Percentiles rank a stretch among this genome's conserved stretches.
Conservation (phyloP, 1,139 yeast species). For the Lodderomyces parapsilosis region DNA sequence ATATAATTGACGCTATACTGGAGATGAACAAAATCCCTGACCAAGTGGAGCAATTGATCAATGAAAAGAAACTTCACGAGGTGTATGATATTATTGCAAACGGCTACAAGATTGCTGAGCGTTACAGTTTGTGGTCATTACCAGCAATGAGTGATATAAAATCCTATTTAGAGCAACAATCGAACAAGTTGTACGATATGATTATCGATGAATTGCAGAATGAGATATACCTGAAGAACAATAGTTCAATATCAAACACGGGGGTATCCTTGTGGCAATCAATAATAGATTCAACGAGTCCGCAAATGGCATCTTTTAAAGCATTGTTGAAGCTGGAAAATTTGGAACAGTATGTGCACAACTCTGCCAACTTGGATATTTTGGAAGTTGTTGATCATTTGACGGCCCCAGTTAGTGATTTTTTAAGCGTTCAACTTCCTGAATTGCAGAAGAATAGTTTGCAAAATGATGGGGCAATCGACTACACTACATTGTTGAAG, state of each 20-base stretch:
- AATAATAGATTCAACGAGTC: conserved; percentile 26
- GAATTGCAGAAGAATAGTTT: conserved; percentile 26
- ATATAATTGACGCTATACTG: conserved; percentile 68
- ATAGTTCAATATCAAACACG: conserved; percentile 10
- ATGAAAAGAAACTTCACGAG: conserved; percentile 65
- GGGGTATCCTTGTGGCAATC: conserved; percentile 25
- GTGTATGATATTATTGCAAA: conserved; percentile 64
- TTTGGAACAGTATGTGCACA: conserved; percentile 56
- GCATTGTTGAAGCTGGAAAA: conserved; percentile 42
- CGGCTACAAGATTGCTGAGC: conserved; percentile 57
- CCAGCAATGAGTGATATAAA: conserved; percentile 60
- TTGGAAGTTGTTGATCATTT: conserved; percentile 50
- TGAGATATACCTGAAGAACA: conserved; percentile 62
- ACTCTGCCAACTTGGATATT: conserved; percentile 58
- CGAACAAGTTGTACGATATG: conserved; percentile 64
- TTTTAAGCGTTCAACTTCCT: conserved; percentile 33
- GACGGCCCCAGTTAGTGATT: conserved; percentile 41
- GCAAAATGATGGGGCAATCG: conserved; percentile 22
- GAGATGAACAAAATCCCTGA: conserved; percentile 60
- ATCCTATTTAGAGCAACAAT: conserved; percentile 60
- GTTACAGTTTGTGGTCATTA: conserved; percentile 60
- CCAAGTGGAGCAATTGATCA: conserved; percentile 60
- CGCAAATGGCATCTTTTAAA: conserved; percentile 37
- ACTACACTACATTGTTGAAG: conserved; percentile 31
- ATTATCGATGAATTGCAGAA: conserved; percentile 74